Percentiles rank a stretch among this genome's conserved stretches.
Evolutionary conservation across 371 early-diverging fungal species (phyloP).

Genomic region (Mucor saturninus): DNA sequence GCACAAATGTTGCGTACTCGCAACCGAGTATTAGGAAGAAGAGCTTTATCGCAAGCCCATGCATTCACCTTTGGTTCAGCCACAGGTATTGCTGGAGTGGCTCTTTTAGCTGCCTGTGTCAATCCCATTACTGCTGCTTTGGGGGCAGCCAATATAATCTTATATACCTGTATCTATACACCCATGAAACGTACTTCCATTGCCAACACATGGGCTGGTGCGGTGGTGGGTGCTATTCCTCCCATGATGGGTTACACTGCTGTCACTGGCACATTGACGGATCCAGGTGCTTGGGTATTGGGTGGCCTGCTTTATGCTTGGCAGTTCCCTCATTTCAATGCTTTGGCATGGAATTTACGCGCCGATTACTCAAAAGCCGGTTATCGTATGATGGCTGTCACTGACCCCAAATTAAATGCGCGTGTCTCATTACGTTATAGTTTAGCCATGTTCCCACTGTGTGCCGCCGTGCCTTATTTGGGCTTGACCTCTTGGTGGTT

Average conservation of each 20-base stretch:
- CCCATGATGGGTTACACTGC: conserved; percentile 98
- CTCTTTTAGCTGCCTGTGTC: conserved; percentile 72
- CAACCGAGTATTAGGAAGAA: conserved; percentile 85
- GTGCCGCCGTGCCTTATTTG: conserved; percentile 61
- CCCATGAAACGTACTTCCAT: conserved; percentile 94
- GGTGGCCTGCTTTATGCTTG: conserved; percentile 89
- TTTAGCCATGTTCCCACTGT: conserved; percentile 85
- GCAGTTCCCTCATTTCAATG: conserved; percentile 99
- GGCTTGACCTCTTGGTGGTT: conserved; percentile 86
- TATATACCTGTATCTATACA: conserved; percentile 93
- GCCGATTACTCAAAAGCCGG: conserved; percentile 97
- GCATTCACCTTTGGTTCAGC: conserved; percentile 80
- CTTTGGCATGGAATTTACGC: conserved; percentile 89
- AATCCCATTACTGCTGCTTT: conserved; percentile 85
- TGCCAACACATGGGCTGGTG: conserved; percentile 95
- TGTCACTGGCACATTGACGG: conserved; percentile 72
- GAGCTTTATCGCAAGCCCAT: conserved; percentile 82
- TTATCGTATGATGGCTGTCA: conserved; percentile 94
- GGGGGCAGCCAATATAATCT: conserved; percentile 83
- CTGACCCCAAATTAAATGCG: conserved; percentile 86
- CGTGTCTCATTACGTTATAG: conserved; percentile 87
- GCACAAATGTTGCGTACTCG: conserved; percentile 96
- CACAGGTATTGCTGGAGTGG: conserved; percentile 77
- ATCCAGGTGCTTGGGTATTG: conserved; percentile 81
- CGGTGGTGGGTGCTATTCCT: conserved; percentile 96